Evolutionary conservation across 2,329 filamentous ascomycete genomes (phyloP).

Genomic region (Blumeria graminis): DNA sequence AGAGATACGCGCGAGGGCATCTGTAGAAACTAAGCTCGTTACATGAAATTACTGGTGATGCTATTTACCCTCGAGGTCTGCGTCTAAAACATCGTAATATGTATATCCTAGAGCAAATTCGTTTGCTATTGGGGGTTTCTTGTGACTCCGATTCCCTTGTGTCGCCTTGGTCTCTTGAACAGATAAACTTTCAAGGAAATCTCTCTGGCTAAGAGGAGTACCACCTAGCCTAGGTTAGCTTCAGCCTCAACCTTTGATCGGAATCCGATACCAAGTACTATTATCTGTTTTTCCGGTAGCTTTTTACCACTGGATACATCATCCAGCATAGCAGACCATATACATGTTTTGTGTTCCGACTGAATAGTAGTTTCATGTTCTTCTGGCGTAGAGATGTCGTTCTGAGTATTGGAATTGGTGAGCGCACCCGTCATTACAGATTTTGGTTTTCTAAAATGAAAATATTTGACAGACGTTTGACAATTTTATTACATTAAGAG

Average conservation of each 20-base stretch:
- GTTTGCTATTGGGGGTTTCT: constrained; percentile 62
- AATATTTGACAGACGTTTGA: too few species aligned
- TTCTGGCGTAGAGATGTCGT: too few species aligned
- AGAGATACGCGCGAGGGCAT: constrained; percentile 73
- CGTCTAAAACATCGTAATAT: constrained; percentile 82
- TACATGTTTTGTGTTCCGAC: constrained; percentile 22
- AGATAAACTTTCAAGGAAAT: constrained; percentile 46
- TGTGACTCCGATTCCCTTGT: constrained; percentile 29
- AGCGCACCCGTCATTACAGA: too few species aligned
- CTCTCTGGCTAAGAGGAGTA: constrained; percentile 57
- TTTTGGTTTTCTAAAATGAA: too few species aligned
- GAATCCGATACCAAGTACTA: constrained; percentile 46
- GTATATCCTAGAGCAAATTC: constrained; percentile 84
- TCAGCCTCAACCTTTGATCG: neutral
- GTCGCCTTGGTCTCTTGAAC: constrained; percentile 17
- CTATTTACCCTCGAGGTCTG: constrained; percentile 64
- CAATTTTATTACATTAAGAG: too few species aligned
- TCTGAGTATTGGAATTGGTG: too few species aligned
- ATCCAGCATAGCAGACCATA: constrained; percentile 88
- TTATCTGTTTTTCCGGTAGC: constrained; percentile 72
- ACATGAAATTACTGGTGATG: neutral
- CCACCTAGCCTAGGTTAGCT: constrained; percentile 32
- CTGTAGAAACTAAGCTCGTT: constrained; percentile 21
- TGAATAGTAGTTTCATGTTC: too few species aligned
- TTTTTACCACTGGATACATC: constrained; percentile 74